Base-by-base conservation (phyloP, 768 basidiomycete genomes). In the Tricholoma hemisulphureum region DNA sequence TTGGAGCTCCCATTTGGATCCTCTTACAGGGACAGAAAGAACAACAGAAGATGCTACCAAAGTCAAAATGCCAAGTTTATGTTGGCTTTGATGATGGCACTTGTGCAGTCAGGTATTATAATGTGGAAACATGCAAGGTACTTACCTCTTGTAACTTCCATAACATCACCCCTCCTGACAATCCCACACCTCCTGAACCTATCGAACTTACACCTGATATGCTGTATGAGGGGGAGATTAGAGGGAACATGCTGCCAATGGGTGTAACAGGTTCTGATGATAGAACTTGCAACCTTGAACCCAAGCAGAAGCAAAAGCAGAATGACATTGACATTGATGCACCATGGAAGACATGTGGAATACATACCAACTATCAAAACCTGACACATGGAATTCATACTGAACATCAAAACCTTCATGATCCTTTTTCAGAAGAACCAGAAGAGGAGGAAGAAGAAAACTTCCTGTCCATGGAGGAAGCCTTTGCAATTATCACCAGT, bases 1-100 rank as follows among this genome's bases (percentile, higher is more conserved):
- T 16, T 37, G 71, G 73, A 6, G 63, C 59, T 37, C 3, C 55
- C 59, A 0, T 70, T 60, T 53, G 66, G 61, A 2, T 59, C 61
- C 16, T 61, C 61, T 1, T 55, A 57, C 23, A 49, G 39, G 56
- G 49, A 5, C 21, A 26, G 39, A 51, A 57, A 58, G 55, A 45
- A 37, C 20, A 20, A 20, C 18, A 20, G 2, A 57, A 57, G 34
- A 50, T 57, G 48, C 20, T 51, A 37, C 56, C 56, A 24, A 45
- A 49, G 32, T 56, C 24, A 46, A 45, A 31, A 46, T 41, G 41
- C 11, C 54, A 18, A 55, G 26, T 24, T 18, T 56, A 41, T 55
- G 10, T 28, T 23, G 53, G 39, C 18, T 56, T 48, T 48, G 43
- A 56, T 46, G 55, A 56, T 11, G 55, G 55, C 4, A 9, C 55